phyloP scores from a whole-genome alignment of 805 yeast species.

The Ogataea dorogensis region DNA sequence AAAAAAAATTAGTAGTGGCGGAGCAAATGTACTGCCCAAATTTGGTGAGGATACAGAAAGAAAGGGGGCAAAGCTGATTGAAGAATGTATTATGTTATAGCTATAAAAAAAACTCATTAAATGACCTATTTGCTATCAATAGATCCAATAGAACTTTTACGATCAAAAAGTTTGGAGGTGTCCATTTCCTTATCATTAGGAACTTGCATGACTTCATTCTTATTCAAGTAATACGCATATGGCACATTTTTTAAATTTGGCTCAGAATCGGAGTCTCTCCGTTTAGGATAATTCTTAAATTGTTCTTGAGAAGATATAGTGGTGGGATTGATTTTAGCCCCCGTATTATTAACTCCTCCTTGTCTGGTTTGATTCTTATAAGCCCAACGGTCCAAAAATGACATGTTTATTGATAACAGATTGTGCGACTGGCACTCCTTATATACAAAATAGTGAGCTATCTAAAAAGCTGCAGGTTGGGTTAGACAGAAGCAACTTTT shows the following conservation, averaged over 20 bases:
- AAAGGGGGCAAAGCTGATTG: too few relatives aligned
- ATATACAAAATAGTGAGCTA: conserved; percentile 2
- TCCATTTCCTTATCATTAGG: too few relatives aligned
- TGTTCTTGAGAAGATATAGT: conserved; percentile 16
- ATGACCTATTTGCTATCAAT: neutral
- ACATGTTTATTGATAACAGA: conserved; percentile 20
- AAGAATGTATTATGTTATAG: too few relatives aligned
- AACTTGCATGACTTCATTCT: conserved; percentile 7
- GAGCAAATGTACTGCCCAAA: neutral
- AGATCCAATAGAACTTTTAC: conserved; percentile 17
- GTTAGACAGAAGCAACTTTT: conserved; percentile 7
- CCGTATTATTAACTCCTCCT: conserved; percentile 26
- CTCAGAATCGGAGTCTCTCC: conserved; percentile 13
- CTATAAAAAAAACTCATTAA: neutral
- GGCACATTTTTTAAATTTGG: conserved; percentile 35
- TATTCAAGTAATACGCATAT: conserved; percentile 25
- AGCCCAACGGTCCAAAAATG: conserved; percentile 37
- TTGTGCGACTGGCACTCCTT: neutral
- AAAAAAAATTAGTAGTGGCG: conserved; percentile 2
- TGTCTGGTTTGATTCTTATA: conserved; percentile 24
- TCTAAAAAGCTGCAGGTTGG: conserved; percentile 6
- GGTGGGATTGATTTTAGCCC: conserved; percentile 22
- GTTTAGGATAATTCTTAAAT: conserved; percentile 9
- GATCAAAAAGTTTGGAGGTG: conserved; percentile 1
- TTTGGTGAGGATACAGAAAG: too few relatives aligned